A percentile compares a stretch with the other conserved stretches of the same genome.
Conservation (phyloP, 768 basidiomycete species). For the Psilocybe subaeruginosa region DNA sequence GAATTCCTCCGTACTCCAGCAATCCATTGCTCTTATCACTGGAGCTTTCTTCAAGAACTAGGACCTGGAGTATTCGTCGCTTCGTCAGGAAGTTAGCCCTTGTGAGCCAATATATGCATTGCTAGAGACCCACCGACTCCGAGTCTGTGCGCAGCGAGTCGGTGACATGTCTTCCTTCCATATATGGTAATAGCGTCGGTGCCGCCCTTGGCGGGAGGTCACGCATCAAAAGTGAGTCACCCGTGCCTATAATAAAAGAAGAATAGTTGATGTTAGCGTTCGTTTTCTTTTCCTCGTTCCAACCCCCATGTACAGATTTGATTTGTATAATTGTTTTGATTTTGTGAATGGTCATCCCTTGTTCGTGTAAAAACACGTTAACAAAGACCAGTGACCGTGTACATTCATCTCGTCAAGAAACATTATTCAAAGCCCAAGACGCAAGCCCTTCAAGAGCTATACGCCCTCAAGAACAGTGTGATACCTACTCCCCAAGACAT, state of each 20-base stretch:
- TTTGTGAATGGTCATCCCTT: conserved; percentile 5
- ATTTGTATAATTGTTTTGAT: conserved; percentile 7
- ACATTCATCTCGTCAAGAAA: background rate
- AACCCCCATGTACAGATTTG: conserved; percentile 5
- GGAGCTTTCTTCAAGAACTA: too few relatives aligned
- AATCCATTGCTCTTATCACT: too few relatives aligned
- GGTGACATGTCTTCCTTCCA: conserved; percentile 1
- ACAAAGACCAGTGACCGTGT: background rate
- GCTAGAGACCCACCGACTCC: too few relatives aligned
- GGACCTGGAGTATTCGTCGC: too few relatives aligned
- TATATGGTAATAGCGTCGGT: conserved; percentile 13
- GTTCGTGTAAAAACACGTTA: background rate
- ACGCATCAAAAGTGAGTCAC: conserved; percentile 15
- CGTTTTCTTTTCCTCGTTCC: background rate
- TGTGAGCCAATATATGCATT: too few relatives aligned
- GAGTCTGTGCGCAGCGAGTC: background rate
- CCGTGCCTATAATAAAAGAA: conserved; percentile 6
- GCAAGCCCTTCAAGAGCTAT: background rate
- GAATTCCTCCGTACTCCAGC: too few relatives aligned
- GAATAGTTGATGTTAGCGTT: conserved; percentile 4
- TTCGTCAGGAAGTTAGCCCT: too few relatives aligned
- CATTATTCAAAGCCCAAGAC: background rate
- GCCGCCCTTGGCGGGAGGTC: conserved; percentile 7
- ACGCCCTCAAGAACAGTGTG: conserved; percentile 1
- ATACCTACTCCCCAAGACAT: background rate